Evolutionary conservation across 192 early-diverging fungal genomes (phyloP).

Genomic region (Kappamyces sp.): DNA sequence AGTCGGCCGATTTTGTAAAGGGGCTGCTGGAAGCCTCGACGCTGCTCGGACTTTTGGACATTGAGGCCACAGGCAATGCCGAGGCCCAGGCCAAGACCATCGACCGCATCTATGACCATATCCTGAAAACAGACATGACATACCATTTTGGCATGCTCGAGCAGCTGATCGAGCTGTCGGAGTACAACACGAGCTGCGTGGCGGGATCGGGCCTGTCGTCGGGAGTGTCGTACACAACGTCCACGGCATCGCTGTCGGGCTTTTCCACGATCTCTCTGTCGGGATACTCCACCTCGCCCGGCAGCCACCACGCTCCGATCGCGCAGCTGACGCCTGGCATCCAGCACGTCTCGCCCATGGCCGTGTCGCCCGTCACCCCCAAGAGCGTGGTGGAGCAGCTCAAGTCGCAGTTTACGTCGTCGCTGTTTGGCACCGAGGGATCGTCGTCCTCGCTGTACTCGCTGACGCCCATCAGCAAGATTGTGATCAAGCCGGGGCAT

Average conservation of each 20-base stretch:
- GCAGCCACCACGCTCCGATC: too few species aligned
- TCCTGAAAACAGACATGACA: constrained; percentile 88
- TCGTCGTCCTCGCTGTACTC: neutral
- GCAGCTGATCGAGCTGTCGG: constrained; percentile 30
- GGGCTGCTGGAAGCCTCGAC: constrained; percentile 70
- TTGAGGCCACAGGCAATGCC: constrained; percentile 1
- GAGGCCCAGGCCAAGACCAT: constrained; percentile 24
- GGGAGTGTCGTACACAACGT: too few species aligned
- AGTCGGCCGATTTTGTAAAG: constrained; percentile 72
- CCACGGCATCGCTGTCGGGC: too few species aligned
- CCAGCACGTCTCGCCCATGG: too few species aligned
- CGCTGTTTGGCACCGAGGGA: too few species aligned
- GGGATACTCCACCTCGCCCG: too few species aligned
- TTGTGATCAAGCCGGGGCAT: constrained; percentile 8
- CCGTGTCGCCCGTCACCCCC: too few species aligned
- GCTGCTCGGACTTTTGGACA: constrained; percentile 39
- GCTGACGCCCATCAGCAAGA: constrained; percentile 3
- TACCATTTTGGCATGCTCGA: constrained; percentile 72
- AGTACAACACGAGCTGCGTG: constrained; percentile 6
- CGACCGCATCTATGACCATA: constrained; percentile 57
- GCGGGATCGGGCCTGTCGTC: too few species aligned
- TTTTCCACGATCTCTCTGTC: too few species aligned
- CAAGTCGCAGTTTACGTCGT: too few species aligned
- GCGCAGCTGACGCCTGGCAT: too few species aligned
- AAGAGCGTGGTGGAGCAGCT: too few species aligned